Evolutionary conservation across 2,329 filamentous ascomycete genomes (phyloP).

Genomic region (Tothia fuscella): DNA sequence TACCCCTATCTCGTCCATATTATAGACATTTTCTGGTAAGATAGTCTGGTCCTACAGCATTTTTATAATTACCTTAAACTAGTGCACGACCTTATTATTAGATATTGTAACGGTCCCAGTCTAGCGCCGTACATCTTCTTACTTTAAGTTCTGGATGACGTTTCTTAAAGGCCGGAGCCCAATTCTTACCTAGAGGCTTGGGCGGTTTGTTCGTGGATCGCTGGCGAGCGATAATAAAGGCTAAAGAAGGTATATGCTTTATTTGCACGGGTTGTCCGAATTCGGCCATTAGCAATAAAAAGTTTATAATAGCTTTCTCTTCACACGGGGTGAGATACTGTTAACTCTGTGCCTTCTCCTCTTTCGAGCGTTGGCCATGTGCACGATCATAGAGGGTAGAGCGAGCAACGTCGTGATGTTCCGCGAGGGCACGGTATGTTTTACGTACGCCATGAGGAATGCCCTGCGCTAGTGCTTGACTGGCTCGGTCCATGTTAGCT

Average conservation of each 20-base stretch:
- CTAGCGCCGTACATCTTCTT: slow-evolving; percentile 14
- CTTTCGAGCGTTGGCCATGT: slow-evolving; percentile 11
- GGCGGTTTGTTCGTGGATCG: not conserved
- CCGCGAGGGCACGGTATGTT: slow-evolving; percentile 9
- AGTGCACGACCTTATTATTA: slow-evolving; percentile 12
- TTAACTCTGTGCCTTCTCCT: not conserved
- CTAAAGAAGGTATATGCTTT: slow-evolving; percentile 13
- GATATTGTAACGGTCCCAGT: slow-evolving; percentile 15
- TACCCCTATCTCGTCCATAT: slow-evolving; percentile 13
- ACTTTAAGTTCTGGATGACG: slow-evolving; percentile 14
- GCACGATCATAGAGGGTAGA: slow-evolving; percentile 15
- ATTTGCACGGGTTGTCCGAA: slow-evolving; percentile 13
- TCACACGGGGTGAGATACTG: slow-evolving; percentile 10
- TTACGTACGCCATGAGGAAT: slow-evolving; percentile 9
- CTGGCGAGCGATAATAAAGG: slow-evolving; percentile 5
- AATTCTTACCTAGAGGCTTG: slow-evolving; percentile 13
- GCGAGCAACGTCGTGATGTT: slow-evolving; percentile 11
- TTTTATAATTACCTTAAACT: slow-evolving; percentile 12
- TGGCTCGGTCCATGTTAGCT: slow-evolving; percentile 12
- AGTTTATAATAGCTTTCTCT: slow-evolving; percentile 12
- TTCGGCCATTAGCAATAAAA: slow-evolving; percentile 11
- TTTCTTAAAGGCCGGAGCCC: slow-evolving; percentile 14
- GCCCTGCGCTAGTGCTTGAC: slow-evolving; percentile 11
- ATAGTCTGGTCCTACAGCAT: slow-evolving; percentile 10
- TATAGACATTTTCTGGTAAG: slow-evolving; percentile 11